Percentiles rank a stretch among this genome's conserved stretches.
Evolutionary conservation across 176 grass and related monocot genomes (phyloP).

Genomic region (Phoenix dactylifera): DNA sequence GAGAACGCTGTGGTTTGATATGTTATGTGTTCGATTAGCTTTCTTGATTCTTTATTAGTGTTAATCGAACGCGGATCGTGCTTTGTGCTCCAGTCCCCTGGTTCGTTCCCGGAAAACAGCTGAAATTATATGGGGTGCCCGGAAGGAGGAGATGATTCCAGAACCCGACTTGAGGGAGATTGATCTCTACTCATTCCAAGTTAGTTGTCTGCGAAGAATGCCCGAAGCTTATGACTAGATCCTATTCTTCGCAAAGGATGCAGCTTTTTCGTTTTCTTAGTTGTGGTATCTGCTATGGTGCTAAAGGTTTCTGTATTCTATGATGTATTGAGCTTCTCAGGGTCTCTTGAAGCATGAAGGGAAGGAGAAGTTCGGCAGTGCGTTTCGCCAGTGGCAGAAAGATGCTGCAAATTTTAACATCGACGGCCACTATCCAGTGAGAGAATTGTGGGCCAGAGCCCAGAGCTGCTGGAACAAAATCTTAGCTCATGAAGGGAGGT

Average conservation of each 20-base stretch:
- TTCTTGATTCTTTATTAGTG: too few relatives aligned
- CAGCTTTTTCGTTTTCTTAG: background rate
- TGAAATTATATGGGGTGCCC: conserved; percentile 68
- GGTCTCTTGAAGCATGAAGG: conserved; percentile 82
- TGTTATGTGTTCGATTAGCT: too few relatives aligned
- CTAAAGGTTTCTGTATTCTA: background rate
- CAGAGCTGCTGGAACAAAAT: conserved; percentile 78
- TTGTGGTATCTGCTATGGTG: conserved; percentile 7
- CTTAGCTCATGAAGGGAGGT: conserved; percentile 58
- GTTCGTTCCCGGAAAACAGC: conserved; percentile 69
- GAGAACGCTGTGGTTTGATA: too few relatives aligned
- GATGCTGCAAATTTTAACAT: conserved; percentile 63
- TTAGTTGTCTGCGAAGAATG: conserved; percentile 1
- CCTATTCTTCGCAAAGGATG: too few relatives aligned
- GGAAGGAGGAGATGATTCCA: conserved; percentile 48
- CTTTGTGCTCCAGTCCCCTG: conserved; percentile 32
- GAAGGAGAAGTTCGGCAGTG: conserved; percentile 54
- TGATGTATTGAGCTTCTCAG: conserved; percentile 18
- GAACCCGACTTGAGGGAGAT: conserved; percentile 82
- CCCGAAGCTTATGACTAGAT: too few relatives aligned
- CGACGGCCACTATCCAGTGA: conserved; percentile 76
- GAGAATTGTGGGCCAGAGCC: conserved; percentile 63
- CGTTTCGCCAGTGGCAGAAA: conserved; percentile 64
- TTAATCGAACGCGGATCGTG: too few relatives aligned
- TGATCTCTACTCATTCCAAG: conserved; percentile 92